phyloP scores from a whole-genome alignment of 495 filamentous ascomycete genomes.

The Halenospora varia region DNA sequence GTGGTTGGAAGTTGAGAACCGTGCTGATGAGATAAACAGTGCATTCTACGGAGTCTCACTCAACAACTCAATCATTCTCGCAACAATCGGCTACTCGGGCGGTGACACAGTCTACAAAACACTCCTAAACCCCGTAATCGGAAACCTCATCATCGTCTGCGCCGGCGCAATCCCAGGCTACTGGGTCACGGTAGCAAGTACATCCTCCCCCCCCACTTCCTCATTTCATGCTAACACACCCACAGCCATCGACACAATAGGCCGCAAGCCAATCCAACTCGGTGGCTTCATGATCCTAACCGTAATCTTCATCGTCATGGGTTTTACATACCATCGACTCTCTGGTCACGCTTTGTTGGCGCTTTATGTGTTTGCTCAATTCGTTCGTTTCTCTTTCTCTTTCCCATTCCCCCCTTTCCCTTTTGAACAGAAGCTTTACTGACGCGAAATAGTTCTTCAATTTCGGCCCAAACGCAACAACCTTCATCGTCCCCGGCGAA shows the following conservation, averaged over 20 bases:
- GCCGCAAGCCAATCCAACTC: slow-evolving; percentile 66
- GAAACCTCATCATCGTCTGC: slow-evolving; percentile 67
- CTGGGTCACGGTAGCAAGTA: slow-evolving; percentile 59
- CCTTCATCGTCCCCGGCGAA: slow-evolving; percentile 91
- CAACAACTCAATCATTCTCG: slow-evolving; percentile 67
- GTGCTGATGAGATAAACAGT: background rate
- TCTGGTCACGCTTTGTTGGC: slow-evolving; percentile 46
- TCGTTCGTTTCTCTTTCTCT: slow-evolving; percentile 29
- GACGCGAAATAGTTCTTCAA: slow-evolving; percentile 77
- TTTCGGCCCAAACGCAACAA: slow-evolving; percentile 79
- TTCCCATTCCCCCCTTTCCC: background rate
- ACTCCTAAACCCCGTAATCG: slow-evolving; percentile 65
- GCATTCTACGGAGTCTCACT: slow-evolving; percentile 34
- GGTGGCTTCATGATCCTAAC: slow-evolving; percentile 65
- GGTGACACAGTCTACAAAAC: slow-evolving; percentile 50
- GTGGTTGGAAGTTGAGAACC: background rate
- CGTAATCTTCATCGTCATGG: slow-evolving; percentile 67
- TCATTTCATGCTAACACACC: background rate
- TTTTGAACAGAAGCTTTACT: too few species aligned
- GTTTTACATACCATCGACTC: slow-evolving; percentile 60
- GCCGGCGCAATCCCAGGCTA: slow-evolving; percentile 76
- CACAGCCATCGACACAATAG: slow-evolving; percentile 59
- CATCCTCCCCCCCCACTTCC: background rate
- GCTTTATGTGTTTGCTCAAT: slow-evolving; percentile 71
- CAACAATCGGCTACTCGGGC: slow-evolving; percentile 62